A percentile compares a stretch with the other conserved stretches of the same genome.
These are phyloP conservation scores for Trypanosoma mega DNA, from an alignment of 208 protist species.

Conservation along the genomic window DNA sequence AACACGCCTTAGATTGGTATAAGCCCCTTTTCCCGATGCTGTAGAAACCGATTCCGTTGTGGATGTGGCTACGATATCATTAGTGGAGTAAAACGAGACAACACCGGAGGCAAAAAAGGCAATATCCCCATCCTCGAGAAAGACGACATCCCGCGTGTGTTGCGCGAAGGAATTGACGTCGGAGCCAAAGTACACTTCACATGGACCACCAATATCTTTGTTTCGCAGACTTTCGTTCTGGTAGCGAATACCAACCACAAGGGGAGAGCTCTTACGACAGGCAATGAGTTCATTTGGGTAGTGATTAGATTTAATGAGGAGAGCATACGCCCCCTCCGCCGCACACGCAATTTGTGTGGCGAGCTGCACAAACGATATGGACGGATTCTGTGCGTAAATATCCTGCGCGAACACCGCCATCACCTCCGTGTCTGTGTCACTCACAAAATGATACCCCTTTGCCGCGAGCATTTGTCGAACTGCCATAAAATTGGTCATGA, in stretches of 20 bases:
- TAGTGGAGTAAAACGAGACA: too few species aligned
- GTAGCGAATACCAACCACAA: constrained; percentile 87
- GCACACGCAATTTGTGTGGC: constrained; percentile 44
- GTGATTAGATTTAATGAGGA: constrained; percentile 85
- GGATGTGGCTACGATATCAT: too few species aligned
- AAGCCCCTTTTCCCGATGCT: too few species aligned
- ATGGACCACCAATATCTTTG: constrained; percentile 20
- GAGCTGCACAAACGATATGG: constrained; percentile 54
- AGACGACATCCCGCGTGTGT: constrained; percentile 92
- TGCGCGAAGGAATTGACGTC: constrained; percentile 94
- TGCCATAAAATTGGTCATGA: constrained; percentile 93
- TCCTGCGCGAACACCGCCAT: constrained; percentile 91
- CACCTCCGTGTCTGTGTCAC: constrained; percentile 95
- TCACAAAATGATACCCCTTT: constrained; percentile 82
- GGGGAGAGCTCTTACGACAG: constrained; percentile 85
- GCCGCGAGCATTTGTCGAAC: constrained; percentile 70
- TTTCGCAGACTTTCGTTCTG: background rate
- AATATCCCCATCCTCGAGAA: constrained; percentile 90
- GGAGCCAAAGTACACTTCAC: constrained; percentile 92
- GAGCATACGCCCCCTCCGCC: constrained; percentile 88
- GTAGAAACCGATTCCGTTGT: too few species aligned
- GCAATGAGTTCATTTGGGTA: constrained; percentile 92
- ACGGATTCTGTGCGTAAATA: constrained; percentile 57
- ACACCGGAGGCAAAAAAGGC: constrained; percentile 51
- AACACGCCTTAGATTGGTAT: constrained; percentile 6